phyloP scores from a whole-genome alignment of 75 land plant species.

The Gnetum montanum region DNA sequence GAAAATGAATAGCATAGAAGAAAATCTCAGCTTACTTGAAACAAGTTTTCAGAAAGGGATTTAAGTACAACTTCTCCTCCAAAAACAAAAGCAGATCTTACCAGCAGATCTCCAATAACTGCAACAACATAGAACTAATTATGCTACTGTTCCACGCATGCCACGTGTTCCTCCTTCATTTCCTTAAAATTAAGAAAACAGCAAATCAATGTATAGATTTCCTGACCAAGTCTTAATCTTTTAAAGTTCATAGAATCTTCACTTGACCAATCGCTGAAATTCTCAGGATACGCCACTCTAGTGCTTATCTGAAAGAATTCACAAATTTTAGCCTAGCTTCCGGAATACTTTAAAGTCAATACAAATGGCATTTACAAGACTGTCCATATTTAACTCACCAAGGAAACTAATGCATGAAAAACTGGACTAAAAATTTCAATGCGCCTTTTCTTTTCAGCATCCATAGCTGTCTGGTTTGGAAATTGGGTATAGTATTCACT shows the following conservation, averaged over 20 bases:
- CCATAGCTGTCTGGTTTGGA: conserved; percentile 50
- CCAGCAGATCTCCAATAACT: conserved; percentile 85
- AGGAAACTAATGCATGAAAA: conserved; percentile 74
- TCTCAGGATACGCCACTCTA: conserved; percentile 72
- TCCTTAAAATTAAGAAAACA: too few relatives aligned
- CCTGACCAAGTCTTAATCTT: conserved; percentile 80
- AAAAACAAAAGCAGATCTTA: conserved; percentile 78
- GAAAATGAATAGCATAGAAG: background rate
- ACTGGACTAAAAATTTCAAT: conserved; percentile 47
- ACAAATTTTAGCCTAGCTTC: too few relatives aligned
- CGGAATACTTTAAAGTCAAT: too few relatives aligned
- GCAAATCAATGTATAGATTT: too few relatives aligned
- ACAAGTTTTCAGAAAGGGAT: conserved; percentile 62
- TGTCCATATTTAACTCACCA: conserved; percentile 41
- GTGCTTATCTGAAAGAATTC: conserved; percentile 67
- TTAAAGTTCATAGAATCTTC: conserved; percentile 82
- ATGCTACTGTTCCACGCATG: too few relatives aligned
- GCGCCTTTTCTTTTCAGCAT: conserved; percentile 65
- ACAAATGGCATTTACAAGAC: too few relatives aligned
- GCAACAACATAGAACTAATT: conserved; percentile 7
- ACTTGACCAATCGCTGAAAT: conserved; percentile 59
- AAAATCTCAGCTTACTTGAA: conserved; percentile 34
- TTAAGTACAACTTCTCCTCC: conserved; percentile 70
- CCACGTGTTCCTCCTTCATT: too few relatives aligned
- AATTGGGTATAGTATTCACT: conserved; percentile 51